These are phyloP conservation scores for Exserohilum rostratum DNA, from an alignment of 2,329 filamentous ascomycete genomes.

Conservation along the genomic window DNA sequence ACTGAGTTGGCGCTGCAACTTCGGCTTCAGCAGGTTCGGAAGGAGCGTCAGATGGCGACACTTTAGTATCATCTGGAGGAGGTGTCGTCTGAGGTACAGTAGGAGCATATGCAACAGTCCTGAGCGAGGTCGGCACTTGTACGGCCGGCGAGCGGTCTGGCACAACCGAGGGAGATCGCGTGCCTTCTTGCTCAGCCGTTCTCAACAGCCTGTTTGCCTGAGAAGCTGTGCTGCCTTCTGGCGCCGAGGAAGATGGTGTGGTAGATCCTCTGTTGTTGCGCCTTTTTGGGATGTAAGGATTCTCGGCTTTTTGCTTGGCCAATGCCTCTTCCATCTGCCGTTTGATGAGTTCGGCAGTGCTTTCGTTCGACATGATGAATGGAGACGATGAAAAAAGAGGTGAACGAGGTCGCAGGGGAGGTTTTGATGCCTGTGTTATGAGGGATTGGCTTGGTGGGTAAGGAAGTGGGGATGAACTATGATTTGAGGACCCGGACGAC, in stretches of 20 bases:
- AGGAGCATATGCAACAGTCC: conserved; percentile 32
- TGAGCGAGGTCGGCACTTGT: conserved; percentile 34
- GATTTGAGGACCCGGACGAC: conserved; percentile 2
- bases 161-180: conserved; percentile 44
- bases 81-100: conserved; percentile 9
- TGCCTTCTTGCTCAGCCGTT: conserved; percentile 25
- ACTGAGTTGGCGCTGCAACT: background rate
- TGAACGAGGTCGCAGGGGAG: conserved; percentile 27
- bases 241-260: conserved; percentile 1
- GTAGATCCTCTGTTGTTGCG: conserved; percentile 6
- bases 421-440: conserved; percentile 21
- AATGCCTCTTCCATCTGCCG: conserved; percentile 18
- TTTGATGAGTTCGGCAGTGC: conserved; percentile 5
- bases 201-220: conserved; percentile 6
- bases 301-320: conserved; percentile 14
- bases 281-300: conserved; percentile 17
- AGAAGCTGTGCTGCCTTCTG: background rate
- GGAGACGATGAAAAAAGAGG: conserved; percentile 19
- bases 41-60: background rate
- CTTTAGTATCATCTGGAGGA: conserved; percentile 3
- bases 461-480: conserved; percentile 27
- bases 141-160: conserved; percentile 36
- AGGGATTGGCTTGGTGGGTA: conserved; percentile 33
- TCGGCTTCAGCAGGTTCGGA: conserved; percentile 11
- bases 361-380: conserved; percentile 24